These are phyloP conservation scores for Pythium vanterpoolii DNA, from an alignment of 352 stramenopile genomes.

Conservation along the genomic window DNA sequence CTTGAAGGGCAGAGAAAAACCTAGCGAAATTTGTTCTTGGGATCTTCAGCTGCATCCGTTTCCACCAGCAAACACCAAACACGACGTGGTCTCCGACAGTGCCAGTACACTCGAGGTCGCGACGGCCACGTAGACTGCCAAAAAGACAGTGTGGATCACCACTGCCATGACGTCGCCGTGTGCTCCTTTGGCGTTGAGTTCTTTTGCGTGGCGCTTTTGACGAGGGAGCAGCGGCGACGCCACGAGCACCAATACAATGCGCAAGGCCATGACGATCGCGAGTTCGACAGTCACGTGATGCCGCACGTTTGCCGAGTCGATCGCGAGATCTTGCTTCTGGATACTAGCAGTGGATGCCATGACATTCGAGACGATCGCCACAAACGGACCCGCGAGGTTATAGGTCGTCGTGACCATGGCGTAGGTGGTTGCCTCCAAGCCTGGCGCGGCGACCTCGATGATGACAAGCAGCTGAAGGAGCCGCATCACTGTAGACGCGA, in stretches of 20 bases:
- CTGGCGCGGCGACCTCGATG: conserved; percentile 20
- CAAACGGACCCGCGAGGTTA: conserved; percentile 14
- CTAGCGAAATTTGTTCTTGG: too few relatives aligned
- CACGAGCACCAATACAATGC: conserved; percentile 9
- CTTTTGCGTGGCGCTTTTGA: conserved; percentile 17
- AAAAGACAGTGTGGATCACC: conserved; percentile 1
- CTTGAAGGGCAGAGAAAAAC: too few relatives aligned
- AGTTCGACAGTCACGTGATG: conserved; percentile 6
- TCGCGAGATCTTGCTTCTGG: neutral
- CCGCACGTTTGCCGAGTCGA: neutral
- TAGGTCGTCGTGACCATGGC: conserved; percentile 20
- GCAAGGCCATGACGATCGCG: conserved; percentile 3
- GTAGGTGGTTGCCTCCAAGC: conserved; percentile 22
- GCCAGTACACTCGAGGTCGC: conserved; percentile 7
- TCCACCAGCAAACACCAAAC: conserved; percentile 19
- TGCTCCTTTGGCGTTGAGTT: neutral
- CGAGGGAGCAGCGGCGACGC: conserved; percentile 16
- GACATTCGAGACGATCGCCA: conserved; percentile 5
- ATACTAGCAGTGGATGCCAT: neutral
- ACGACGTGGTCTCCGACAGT: conserved; percentile 12
- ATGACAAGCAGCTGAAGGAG: conserved; percentile 11
- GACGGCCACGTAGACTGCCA: neutral
- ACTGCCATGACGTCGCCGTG: neutral
- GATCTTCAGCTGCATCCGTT: conserved; percentile 8
- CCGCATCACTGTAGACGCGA: conserved; percentile 4